A percentile compares a stretch with the other conserved stretches of the same genome.
These are phyloP conservation scores for Gastrodia elata DNA, from an alignment of 106 monocot genomes.

Conservation along the genomic window DNA sequence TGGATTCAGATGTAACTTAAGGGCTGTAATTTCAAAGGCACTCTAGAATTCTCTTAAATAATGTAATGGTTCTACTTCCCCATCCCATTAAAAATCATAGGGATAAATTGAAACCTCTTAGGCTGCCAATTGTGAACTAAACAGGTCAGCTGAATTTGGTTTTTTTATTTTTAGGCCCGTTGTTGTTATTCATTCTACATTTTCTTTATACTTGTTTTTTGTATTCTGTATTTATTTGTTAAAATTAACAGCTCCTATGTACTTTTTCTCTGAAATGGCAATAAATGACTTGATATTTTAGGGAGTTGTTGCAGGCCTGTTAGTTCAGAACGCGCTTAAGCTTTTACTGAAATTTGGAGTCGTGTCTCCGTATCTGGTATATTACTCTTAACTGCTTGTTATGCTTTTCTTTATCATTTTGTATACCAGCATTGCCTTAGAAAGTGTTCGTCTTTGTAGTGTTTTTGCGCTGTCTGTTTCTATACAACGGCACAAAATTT, in stretches of 20 bases:
- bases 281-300: constrained; percentile 16
- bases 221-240: not conserved
- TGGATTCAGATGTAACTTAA: not conserved
- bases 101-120: not conserved
- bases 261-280: not conserved
- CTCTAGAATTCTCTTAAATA: not conserved
- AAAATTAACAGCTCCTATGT: not conserved
- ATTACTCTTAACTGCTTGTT: not conserved
- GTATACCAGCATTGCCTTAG: not conserved
- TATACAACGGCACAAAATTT: not conserved
- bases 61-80: not conserved
- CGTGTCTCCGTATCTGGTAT: constrained; percentile 96
- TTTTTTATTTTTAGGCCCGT: not conserved
- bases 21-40: not conserved
- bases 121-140: not conserved
- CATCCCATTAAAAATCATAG: not conserved
- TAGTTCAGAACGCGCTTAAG: constrained; percentile 94
- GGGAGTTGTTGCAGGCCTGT: constrained; percentile 93
- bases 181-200: not conserved
- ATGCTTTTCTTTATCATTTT: not conserved
- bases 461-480: not conserved
- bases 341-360: constrained; percentile 86
- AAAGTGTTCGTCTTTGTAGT: not conserved
- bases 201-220: not conserved
- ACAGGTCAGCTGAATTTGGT: not conserved